Percentiles rank a stretch among this genome's conserved stretches.
Conservation (phyloP, 129 eudicot genomes). For the Ambrosia trifida region DNA sequence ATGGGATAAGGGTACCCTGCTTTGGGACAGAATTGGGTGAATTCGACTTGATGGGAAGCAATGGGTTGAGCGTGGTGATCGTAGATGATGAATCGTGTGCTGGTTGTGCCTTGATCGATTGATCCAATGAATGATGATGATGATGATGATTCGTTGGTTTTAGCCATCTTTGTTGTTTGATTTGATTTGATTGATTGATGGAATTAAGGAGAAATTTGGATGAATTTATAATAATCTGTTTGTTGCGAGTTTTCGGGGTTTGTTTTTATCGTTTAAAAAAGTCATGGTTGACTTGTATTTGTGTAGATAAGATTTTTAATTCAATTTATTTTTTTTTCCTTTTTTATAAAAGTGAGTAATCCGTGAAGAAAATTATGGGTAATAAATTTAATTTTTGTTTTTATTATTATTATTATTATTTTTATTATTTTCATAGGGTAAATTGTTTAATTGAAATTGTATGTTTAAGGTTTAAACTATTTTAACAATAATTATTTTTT, state of each 20-base stretch:
- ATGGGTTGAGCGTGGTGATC: conserved; percentile 52
- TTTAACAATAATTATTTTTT: too few relatives aligned
- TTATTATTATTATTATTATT: too few relatives aligned
- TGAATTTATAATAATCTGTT: conserved; percentile 18
- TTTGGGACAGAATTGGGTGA: conserved; percentile 88
- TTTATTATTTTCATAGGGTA: too few relatives aligned
- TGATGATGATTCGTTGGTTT: conserved; percentile 21
- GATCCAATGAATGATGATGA: conserved; percentile 58
- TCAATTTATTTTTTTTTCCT: neutral
- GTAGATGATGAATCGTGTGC: conserved; percentile 93
- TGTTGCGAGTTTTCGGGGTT: conserved; percentile 15
- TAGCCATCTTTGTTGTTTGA: conserved; percentile 48
- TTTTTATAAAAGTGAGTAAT: conserved; percentile 17
- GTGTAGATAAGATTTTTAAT: conserved; percentile 19
- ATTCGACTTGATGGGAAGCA: conserved; percentile 97
- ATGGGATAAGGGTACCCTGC: conserved; percentile 58
- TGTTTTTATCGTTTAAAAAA: conserved; percentile 1
- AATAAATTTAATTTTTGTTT: too few relatives aligned
- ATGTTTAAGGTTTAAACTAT: too few relatives aligned
- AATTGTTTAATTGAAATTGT: too few relatives aligned
- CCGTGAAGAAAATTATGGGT: neutral
- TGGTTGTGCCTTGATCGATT: conserved; percentile 96
- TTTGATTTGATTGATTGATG: neutral
- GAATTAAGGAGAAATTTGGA: neutral
- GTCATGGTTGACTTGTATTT: conserved; percentile 25